phyloP scores from a whole-genome alignment of 1,284 basidiomycete genomes.

The Ustilago cynodontis region DNA sequence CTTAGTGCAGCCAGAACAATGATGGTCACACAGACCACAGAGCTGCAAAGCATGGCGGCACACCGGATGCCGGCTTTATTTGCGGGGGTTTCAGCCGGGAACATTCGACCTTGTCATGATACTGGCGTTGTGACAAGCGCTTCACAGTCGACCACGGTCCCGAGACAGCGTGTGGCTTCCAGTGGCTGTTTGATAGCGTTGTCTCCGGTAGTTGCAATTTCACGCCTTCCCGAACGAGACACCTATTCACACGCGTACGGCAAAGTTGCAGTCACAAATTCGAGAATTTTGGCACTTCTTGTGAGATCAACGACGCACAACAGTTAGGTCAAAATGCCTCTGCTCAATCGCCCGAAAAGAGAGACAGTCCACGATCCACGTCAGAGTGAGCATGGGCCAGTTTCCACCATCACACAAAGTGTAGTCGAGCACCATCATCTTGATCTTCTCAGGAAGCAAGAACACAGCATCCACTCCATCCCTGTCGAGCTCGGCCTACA shows the following conservation, averaged over 20 bases:
- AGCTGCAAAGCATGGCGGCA: background rate
- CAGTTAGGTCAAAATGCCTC: background rate
- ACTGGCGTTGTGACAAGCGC: background rate
- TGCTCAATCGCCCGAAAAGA: conserved; percentile 8
- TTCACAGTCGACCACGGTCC: background rate
- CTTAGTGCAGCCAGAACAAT: no score
- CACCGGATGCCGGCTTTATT: conserved; percentile 10
- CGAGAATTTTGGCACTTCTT: background rate
- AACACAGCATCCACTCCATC: background rate
- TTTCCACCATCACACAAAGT: background rate
- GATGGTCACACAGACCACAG: background rate
- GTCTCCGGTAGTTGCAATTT: background rate
- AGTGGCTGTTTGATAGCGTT: conserved; percentile 2
- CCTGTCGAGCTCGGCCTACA: background rate
- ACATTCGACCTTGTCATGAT: background rate
- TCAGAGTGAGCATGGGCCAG: conserved; percentile 7
- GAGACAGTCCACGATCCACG: background rate
- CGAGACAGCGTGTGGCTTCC: conserved; percentile 5
- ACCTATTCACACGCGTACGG: conserved; percentile 9
- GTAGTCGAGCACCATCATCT: background rate
- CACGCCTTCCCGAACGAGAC: conserved; percentile 4
- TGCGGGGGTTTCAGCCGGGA: conserved; percentile 1
- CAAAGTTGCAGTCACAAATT: conserved; percentile 2
- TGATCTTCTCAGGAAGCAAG: background rate
- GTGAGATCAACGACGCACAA: background rate